Base-by-base conservation (phyloP, 306 rosid genomes). In the Carpinus viminea region DNA sequence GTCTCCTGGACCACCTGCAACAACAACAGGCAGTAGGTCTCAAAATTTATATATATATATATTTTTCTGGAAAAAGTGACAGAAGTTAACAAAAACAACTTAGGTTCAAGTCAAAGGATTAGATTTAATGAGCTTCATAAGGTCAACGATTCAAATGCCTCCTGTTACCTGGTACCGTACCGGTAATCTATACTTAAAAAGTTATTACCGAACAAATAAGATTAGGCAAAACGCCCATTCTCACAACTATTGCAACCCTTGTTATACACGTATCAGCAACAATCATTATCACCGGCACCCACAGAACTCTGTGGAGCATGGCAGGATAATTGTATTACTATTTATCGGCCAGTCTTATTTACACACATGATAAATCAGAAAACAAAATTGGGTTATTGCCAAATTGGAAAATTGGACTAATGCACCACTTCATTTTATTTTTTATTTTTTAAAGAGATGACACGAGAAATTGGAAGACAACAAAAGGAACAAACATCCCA, bases 1-100 rank as follows among this genome's bases (percentile, higher is more conserved):
- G 98, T 92, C 76, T 92, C 98, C 84, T 92, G 98, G 83, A 94
- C 98, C 78, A 94, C 97, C 98, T 94, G 89, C 85, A 83, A 10
- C 51, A 66, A 41, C 17, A n/a, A 41, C 50, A 31, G 18, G 43
- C 38, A 60, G 38, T 12, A 34, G 21, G 34, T 12, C 70, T 34
- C 70, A 64, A 38, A 21, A 2, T 20, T 59, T 12, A 5, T 59
- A 59, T 24, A 24, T 24, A 24, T n/a, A n/a, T n/a, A 24, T 10
- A 0, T 11, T 11, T 41, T 41, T 41, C 45, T 41, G 54, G 5
- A 48, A 12, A 12, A 5, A 15, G 54, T 0, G 54, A 15, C 1
- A 1, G 54, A 15, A 15, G 54, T 3, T 0, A 3, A 50, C 13
- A 12, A 50, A 50, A 50, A 50, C 54, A 17, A 53, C 2, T 5